Base-by-base conservation (phyloP, 768 basidiomycete genomes). In the Leccinellum luteum region DNA sequence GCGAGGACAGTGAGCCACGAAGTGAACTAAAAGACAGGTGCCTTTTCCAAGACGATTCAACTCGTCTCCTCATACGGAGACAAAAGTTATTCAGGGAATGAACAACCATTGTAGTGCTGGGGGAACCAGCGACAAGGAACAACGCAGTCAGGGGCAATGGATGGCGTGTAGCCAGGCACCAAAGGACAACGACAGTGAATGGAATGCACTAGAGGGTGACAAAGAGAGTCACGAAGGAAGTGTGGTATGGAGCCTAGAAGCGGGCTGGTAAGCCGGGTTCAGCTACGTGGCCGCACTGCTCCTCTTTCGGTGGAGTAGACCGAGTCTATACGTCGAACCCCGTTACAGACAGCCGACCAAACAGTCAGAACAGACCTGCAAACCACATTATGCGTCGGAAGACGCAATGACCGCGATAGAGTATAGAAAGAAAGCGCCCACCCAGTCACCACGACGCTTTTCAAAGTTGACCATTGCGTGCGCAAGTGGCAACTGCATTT, bases 371-470 rank as follows among this genome's bases (percentile, higher is more conserved):
- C 48, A 52, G 3, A 45, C 34, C 58, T 31, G 55, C 13, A 48
- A 32, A 35, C 56, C 51, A 64, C 30, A 28, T 35, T 49, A 52
- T 48, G 59, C 60, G 34, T 48, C 66, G 57, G 4, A 57, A 9
- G 56, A 61, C 62, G 34, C 66, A 31, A 47, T 35, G 10, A 9
- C 61, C 54, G 60, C 61, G 67, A 70, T 68, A 68, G 63, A 65
- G 17, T 17, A 1, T 47, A 49, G 14, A 54, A 53, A 48, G 57
- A 15, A 49, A 47, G 0, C 31, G 55, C 64, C 56, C 62, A 64
- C 64, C 72, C 68, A 35, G 61, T 62, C 72, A 65, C 25, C 70
- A 49, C 65, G 62, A 68, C 63, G 55, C 58, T 12, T 72, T 69
- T 60, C 68, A 68, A 72, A 62, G 66, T 59, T 47, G 48, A 51